Conservation (phyloP, 768 basidiomycete species). For the Kwoniella shandongensis region DNA sequence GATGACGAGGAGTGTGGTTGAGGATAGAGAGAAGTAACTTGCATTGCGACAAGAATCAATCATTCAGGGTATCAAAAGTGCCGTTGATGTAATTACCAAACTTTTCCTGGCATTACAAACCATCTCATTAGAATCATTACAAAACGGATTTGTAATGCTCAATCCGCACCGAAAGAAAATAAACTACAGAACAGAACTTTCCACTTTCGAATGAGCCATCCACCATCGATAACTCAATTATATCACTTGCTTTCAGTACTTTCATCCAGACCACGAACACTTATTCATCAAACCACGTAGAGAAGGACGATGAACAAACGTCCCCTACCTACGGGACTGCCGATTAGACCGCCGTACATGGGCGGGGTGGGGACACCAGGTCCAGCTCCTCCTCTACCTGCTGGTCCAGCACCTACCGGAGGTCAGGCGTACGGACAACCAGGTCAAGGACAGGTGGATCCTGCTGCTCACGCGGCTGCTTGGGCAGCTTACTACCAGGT, state of each 20-base stretch:
- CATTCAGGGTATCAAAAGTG: no score
- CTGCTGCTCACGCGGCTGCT: constrained; percentile 43
- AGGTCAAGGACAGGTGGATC: constrained; percentile 17
- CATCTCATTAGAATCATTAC: no score
- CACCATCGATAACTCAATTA: neutral
- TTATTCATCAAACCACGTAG: neutral
- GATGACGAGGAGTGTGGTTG: no score
- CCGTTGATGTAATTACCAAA: no score
- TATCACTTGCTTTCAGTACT: neutral
- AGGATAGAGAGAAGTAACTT: no score
- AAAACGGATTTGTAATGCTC: no score
- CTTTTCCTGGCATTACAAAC: no score
- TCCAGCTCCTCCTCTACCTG: constrained; percentile 40
- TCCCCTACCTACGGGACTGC: constrained; percentile 19
- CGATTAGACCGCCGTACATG: constrained; percentile 31
- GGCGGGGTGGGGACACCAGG: constrained; percentile 16
- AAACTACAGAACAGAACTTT: no score
- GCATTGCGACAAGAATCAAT: no score
- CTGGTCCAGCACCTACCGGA: constrained; percentile 33
- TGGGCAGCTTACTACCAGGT: constrained; percentile 51
- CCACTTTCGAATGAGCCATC: no score
- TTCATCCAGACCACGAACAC: no score
- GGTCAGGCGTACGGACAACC: constrained; percentile 12
- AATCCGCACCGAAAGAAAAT: no score
- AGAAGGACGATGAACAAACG: constrained; percentile 18